Evolutionary conservation across 805 yeast species (phyloP).

Genomic region (Kregervanrija pseudodelftensis): DNA sequence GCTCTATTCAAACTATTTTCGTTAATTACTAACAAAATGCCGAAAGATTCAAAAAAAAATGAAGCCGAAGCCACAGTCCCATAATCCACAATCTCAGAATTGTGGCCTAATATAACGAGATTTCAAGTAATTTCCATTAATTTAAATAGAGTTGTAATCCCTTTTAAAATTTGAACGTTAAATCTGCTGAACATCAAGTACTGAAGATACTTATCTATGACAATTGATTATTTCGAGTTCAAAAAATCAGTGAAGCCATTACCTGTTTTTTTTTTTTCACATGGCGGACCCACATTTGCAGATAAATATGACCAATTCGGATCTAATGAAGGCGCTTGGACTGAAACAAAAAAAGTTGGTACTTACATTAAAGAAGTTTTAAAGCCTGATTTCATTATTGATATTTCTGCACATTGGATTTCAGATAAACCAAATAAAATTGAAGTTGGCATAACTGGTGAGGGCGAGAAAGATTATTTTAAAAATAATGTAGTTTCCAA

Average conservation of each 20-base stretch:
- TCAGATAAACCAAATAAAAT: conserved; percentile 31
- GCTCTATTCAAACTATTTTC: no score
- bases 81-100: no score
- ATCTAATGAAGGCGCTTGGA: conserved; percentile 52
- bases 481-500: conserved; percentile 5
- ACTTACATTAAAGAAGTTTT: conserved; percentile 34
- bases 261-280: conserved; percentile 63
- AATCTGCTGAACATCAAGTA: no score
- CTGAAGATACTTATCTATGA: no score
- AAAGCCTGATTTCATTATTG: conserved; percentile 59
- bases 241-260: conserved; percentile 14
- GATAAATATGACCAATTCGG: conserved; percentile 41
- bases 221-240: conserved; percentile 6
- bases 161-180: no score
- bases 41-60: no score
- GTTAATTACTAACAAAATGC: no score
- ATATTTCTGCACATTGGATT: conserved; percentile 75
- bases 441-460: conserved; percentile 40
- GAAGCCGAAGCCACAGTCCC: no score
- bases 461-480: conserved; percentile 3
- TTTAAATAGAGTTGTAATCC: no score
- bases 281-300: conserved; percentile 76
- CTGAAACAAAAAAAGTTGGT: conserved; percentile 42
- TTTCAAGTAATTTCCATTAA: no score
- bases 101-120: no score